Base-by-base conservation (phyloP, 1,139 yeast species). In the Debaryomyces sp. region DNA sequence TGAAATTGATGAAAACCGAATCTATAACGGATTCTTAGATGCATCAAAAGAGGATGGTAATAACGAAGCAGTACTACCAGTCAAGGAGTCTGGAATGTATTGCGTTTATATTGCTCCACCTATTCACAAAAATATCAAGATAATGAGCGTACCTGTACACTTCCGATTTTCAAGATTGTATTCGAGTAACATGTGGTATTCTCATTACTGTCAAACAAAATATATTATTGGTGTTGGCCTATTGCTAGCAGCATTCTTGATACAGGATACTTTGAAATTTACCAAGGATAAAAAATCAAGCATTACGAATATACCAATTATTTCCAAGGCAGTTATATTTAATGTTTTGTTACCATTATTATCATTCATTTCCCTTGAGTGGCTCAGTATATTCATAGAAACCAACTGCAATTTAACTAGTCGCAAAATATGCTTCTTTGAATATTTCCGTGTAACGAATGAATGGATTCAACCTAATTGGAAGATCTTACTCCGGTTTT, bases 61-160 rank as follows among this genome's bases (percentile, higher is more conserved):
- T 18, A 17, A 46, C 1, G 59, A 50, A 33, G 49, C 55, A 13
- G 40, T 29, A 1, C 60, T 61, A 41, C 35, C 50, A 1, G 63
- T 66, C 6, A 50, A 59, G 4, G 52, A 60, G 21, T 54, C 69
- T 1, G 77, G 76, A 1, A 50, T 18, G 15, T 71, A 71, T 50
- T 71, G 76, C 59, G 66, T 66, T 22, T 71, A 69, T 50, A 55
- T 65, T 42, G 71, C 69, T 5, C 63, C 65, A 4, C 63, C 67
- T 2, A 42, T 46, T 1, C 59, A 52, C 7, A 45, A 36, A 18
- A 18, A 18, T 18, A 18, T 18, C 5, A 18, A 18, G 21, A 18
- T 18, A 18, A 18, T 18, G 21, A 45, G 1, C 54, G 69, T 7
- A 24, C 27, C 10, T 24, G 27, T 24, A 9, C 48, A 47, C 9